These are phyloP conservation scores for Heterobasidion irregulare DNA, from an alignment of 1,284 basidiomycete species.

Conservation along the genomic window DNA sequence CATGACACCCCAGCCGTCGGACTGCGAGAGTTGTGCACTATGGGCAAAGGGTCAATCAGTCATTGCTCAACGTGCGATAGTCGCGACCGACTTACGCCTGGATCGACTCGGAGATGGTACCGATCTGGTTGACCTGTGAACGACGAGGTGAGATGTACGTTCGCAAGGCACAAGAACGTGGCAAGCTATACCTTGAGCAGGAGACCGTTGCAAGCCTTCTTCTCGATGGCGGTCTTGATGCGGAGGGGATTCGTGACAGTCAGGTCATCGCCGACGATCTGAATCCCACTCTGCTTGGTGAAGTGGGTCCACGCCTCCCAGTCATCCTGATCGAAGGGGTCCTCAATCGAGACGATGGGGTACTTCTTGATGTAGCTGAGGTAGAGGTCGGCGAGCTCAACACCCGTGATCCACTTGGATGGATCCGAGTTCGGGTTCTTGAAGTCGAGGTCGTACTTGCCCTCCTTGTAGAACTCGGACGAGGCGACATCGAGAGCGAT, in stretches of 20 bases:
- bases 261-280: constrained; percentile 97
- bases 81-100: constrained; percentile 59
- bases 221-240: constrained; percentile 99
- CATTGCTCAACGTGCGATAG: not conserved
- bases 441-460: constrained; percentile 99
- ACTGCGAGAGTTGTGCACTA: constrained; percentile 93
- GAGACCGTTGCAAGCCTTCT: constrained; percentile 99
- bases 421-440: constrained; percentile 99
- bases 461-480: constrained; percentile 99
- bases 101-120: constrained; percentile 98
- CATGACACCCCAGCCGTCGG: constrained; percentile 99
- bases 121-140: constrained; percentile 88
- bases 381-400: constrained; percentile 93
- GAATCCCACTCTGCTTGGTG: constrained; percentile 69
- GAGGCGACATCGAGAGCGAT: constrained; percentile 99
- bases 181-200: constrained; percentile 73
- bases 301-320: constrained; percentile 98
- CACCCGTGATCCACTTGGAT: constrained; percentile 91
- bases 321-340: constrained; percentile 99
- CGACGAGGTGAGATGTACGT: not conserved
- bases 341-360: constrained; percentile 96
- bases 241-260: constrained; percentile 98
- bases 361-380: constrained; percentile 83
- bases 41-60: constrained; percentile 2
- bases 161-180: not conserved